These are phyloP conservation scores for Sporothrix curviconia DNA, from an alignment of 2,329 filamentous ascomycete genomes.

Conservation along the genomic window DNA sequence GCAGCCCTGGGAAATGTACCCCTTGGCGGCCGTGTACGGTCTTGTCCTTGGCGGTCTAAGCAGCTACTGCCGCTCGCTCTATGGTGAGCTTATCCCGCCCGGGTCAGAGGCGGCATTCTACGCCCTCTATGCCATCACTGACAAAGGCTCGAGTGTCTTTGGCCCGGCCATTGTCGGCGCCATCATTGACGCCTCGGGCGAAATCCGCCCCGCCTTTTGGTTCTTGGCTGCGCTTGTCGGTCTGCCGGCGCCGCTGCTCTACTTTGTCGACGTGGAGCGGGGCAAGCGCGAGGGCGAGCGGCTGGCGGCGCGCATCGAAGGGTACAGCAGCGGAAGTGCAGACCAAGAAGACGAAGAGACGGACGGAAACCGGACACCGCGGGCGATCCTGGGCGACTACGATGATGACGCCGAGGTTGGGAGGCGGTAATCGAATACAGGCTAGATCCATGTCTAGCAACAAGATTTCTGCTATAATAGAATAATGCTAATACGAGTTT, in stretches of 20 bases:
- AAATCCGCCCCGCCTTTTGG: conserved; percentile 82
- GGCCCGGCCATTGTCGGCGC: conserved; percentile 88
- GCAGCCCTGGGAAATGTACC: conserved; percentile 95
- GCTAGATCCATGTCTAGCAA: no score
- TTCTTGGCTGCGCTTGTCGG: conserved; percentile 83
- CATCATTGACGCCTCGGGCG: conserved; percentile 78
- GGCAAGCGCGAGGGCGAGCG: conserved; percentile 63
- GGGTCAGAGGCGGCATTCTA: conserved; percentile 96
- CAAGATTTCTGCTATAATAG: no score
- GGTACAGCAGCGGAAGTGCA: conserved; percentile 27
- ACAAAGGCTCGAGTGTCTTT: conserved; percentile 92
- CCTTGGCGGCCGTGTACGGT: conserved; percentile 82
- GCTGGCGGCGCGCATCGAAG: conserved; percentile 55
- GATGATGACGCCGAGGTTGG: conserved; percentile 22
- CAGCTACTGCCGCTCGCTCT: conserved; percentile 86
- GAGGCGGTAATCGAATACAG: neutral
- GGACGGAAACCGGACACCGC: conserved; percentile 28
- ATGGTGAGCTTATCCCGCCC: conserved; percentile 86
- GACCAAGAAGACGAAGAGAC: conserved; percentile 21
- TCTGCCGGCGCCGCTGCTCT: conserved; percentile 76
- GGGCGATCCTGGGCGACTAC: conserved; percentile 31
- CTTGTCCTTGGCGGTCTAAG: conserved; percentile 90
- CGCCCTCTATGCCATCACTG: conserved; percentile 92
- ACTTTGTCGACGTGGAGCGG: conserved; percentile 75
- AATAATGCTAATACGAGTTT: no score